Conservation (phyloP, 2,329 filamentous ascomycete species). For the Bisporella sp. region DNA sequence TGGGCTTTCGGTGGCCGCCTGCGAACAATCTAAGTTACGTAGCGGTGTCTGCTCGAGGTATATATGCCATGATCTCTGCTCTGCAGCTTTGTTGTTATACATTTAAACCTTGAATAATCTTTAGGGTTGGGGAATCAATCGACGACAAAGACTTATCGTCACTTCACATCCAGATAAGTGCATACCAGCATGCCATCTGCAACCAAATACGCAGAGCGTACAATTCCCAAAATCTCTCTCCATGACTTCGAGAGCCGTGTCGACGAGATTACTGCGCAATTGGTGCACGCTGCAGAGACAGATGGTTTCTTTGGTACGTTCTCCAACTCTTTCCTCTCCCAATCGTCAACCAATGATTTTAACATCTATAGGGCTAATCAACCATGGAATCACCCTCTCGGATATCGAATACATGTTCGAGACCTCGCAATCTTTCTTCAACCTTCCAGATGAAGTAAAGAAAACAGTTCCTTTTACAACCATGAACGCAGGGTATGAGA, state of each 20-base stretch:
- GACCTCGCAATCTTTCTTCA: slow-evolving; percentile 41
- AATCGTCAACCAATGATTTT: background rate
- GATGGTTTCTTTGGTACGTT: slow-evolving; percentile 47
- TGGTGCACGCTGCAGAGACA: slow-evolving; percentile 47
- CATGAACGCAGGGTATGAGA: slow-evolving; percentile 45
- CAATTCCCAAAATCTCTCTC: slow-evolving; percentile 41
- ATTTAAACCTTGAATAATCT: too few species aligned
- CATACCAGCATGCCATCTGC: too few species aligned
- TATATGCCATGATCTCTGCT: too few species aligned
- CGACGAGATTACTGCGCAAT: slow-evolving; percentile 44
- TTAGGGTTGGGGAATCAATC: too few species aligned
- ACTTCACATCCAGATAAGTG: too few species aligned
- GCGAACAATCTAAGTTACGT: too few species aligned
- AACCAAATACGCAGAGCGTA: slow-evolving; percentile 19
- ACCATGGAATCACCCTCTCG: slow-evolving; percentile 36
- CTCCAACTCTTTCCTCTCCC: slow-evolving; percentile 27
- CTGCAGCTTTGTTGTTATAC: too few species aligned
- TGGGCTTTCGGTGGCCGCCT: too few species aligned
- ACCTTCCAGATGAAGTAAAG: slow-evolving; percentile 41
- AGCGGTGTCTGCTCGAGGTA: too few species aligned
- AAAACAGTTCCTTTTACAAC: slow-evolving; percentile 42
- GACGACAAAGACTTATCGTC: too few species aligned
- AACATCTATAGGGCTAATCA: slow-evolving; percentile 30
- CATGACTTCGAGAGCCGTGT: slow-evolving; percentile 44
- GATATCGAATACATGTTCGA: slow-evolving; percentile 38